These are phyloP conservation scores for Alliaria petiolata DNA, from an alignment of 345 rosid genomes.

Conservation along the genomic window DNA sequence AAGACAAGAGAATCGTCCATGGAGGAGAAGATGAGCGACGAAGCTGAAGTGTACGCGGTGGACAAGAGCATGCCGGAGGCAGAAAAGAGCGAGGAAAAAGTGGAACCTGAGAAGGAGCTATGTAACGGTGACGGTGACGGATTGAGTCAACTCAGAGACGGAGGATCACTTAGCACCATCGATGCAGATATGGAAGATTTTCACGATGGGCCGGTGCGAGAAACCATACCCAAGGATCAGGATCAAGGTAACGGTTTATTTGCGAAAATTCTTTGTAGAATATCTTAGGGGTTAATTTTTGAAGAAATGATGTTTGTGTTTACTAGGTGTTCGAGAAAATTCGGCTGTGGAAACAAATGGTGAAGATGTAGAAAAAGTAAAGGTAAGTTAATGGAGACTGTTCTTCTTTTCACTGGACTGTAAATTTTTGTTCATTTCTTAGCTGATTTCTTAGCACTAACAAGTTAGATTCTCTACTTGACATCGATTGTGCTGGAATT, in stretches of 20 bases:
- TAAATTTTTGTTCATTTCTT: not conserved
- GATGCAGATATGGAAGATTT: slow-evolving; percentile 17
- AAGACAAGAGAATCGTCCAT: slow-evolving; percentile 32
- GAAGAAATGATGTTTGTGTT: slow-evolving; percentile 20
- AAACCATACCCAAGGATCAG: slow-evolving; percentile 37
- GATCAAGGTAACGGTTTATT: slow-evolving; percentile 33
- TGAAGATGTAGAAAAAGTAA: slow-evolving; percentile 26
- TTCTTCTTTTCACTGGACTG: not conserved
- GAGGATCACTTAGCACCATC: not conserved
- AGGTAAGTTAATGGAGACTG: slow-evolving; percentile 39
- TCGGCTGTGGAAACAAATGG: slow-evolving; percentile 29
- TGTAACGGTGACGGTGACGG: slow-evolving; percentile 19
- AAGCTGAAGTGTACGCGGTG: slow-evolving; percentile 21
- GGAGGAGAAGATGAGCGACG: slow-evolving; percentile 42
- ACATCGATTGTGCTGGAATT: not conserved
- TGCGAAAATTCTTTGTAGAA: not conserved
- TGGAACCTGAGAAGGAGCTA: slow-evolving; percentile 25
- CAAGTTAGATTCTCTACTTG: not conserved
- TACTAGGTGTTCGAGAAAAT: slow-evolving; percentile 44
- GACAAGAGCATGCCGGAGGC: slow-evolving; percentile 17
- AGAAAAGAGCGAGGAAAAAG: slow-evolving; percentile 20
- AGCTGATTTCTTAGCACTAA: not conserved
- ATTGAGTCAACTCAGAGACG: slow-evolving; percentile 41
- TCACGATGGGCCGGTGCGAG: slow-evolving; percentile 10
- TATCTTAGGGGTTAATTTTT: not conserved